Evolutionary conservation across 345 rosid species (phyloP).

Genomic region (Kandelia obovata): DNA sequence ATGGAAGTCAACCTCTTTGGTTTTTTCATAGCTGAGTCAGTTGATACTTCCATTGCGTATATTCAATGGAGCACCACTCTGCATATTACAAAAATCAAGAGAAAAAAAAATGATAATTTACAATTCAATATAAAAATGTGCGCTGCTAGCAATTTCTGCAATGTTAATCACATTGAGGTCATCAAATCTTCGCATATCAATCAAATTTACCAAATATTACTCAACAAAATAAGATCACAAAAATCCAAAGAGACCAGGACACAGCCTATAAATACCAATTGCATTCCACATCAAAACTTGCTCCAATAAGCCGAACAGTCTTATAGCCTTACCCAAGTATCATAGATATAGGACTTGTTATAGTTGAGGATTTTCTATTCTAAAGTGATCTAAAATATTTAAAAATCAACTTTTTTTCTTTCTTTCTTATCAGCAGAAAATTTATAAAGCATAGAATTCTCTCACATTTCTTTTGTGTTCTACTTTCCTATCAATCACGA

Average conservation of each 20-base stretch:
- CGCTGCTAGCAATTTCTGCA: background rate
- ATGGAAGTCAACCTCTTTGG: constrained; percentile 87
- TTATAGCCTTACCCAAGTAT: no score
- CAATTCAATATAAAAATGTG: background rate
- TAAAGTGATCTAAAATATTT: no score
- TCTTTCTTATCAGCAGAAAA: no score
- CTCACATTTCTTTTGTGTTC: no score
- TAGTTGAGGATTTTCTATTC: no score
- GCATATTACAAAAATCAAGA: constrained; percentile 23
- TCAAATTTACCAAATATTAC: background rate
- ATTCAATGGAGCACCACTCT: constrained; percentile 26
- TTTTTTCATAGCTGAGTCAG: constrained; percentile 56
- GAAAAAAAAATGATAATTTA: background rate
- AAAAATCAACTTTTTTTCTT: no score
- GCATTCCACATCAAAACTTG: no score
- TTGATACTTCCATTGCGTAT: constrained; percentile 70
- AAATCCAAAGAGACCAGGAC: background rate
- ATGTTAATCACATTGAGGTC: background rate
- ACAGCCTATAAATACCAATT: background rate
- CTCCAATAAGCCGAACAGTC: no score
- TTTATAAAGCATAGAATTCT: no score
- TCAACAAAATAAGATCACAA: background rate
- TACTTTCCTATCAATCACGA: no score
- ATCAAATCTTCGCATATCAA: constrained; percentile 2
- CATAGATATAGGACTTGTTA: no score